Evolutionary conservation across 2,329 filamentous ascomycete genomes (phyloP).

Genomic region (Diaporthe ilicicola): DNA sequence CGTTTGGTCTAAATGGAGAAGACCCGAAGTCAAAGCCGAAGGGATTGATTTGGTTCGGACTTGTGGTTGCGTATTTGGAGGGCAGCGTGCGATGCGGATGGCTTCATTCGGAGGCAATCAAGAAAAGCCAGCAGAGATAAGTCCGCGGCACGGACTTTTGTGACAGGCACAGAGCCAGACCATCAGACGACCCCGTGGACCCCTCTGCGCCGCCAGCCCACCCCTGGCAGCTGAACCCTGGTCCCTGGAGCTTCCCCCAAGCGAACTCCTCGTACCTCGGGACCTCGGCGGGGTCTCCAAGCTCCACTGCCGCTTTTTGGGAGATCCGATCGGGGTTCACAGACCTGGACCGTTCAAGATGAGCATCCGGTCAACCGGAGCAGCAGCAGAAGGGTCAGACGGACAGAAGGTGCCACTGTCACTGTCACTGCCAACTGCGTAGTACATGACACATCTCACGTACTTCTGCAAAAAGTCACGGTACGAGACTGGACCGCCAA

Average conservation of each 20-base stretch:
- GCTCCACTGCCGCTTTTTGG: constrained; percentile 18
- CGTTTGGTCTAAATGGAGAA: neutral
- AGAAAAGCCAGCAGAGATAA: neutral
- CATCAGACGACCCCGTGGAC: neutral
- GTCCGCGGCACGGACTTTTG: constrained; percentile 3
- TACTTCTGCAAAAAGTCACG: neutral
- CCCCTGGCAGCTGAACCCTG: neutral
- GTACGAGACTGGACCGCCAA: neutral
- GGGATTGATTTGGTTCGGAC: neutral
- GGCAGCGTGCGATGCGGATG: neutral
- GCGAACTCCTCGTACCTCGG: constrained; percentile 5
- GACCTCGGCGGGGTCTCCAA: constrained; percentile 15
- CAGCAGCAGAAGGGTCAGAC: neutral
- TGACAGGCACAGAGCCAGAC: neutral
- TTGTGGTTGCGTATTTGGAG: neutral
- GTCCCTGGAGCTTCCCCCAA: constrained; percentile 14
- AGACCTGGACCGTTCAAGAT: constrained; percentile 8
- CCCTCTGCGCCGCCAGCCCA: neutral
- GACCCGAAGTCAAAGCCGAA: neutral
- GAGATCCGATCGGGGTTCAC: constrained; percentile 19
- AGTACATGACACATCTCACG: constrained; percentile 4
- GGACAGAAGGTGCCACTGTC: neutral
- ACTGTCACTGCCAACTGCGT: neutral
- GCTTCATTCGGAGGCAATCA: neutral
- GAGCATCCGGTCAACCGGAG: constrained; percentile 18